phyloP scores from a whole-genome alignment of 805 yeast species.

The Candida railenensis region DNA sequence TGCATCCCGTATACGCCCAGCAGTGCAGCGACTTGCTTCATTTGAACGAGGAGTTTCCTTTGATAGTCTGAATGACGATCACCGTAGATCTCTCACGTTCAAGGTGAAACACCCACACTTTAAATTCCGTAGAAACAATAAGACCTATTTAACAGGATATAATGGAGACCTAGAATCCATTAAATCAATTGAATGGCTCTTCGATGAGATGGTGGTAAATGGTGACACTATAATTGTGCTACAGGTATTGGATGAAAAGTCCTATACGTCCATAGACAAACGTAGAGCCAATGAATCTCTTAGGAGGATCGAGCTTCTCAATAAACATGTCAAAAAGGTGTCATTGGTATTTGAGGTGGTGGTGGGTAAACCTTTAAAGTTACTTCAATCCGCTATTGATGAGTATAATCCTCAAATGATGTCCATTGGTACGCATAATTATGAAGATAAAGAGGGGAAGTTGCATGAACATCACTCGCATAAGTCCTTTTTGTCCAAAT shows the following conservation, averaged over 20 bases:
- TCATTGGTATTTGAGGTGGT: conserved; percentile 40
- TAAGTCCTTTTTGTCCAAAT: conserved; percentile 28
- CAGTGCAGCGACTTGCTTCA: conserved; percentile 15
- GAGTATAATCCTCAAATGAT: conserved; percentile 46
- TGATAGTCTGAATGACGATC: conserved; percentile 33
- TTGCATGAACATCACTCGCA: conserved; percentile 14
- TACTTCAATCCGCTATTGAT: conserved; percentile 36
- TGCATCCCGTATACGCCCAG: conserved; percentile 9
- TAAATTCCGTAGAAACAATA: conserved; percentile 44
- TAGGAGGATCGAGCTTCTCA: conserved; percentile 31
- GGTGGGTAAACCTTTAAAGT: conserved; percentile 40
- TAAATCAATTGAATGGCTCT: conserved; percentile 43
- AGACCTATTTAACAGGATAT: conserved; percentile 40
- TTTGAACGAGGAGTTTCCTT: conserved; percentile 42
- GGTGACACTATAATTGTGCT: conserved; percentile 44
- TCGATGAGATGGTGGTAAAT: conserved; percentile 42
- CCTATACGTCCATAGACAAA: conserved; percentile 25
- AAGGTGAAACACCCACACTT: conserved; percentile 43
- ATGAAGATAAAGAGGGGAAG: conserved; percentile 15
- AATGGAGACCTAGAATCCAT: conserved; percentile 36
- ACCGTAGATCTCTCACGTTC: conserved; percentile 35
- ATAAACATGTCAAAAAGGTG: conserved; percentile 33
- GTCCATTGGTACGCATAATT: conserved; percentile 42
- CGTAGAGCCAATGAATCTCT: conserved; percentile 25
- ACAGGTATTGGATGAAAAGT: conserved; percentile 41